A percentile compares a stretch with the other conserved stretches of the same genome.
These are phyloP conservation scores for Gossypium arboreum DNA, from an alignment of 345 rosid genomes.

Conservation along the genomic window DNA sequence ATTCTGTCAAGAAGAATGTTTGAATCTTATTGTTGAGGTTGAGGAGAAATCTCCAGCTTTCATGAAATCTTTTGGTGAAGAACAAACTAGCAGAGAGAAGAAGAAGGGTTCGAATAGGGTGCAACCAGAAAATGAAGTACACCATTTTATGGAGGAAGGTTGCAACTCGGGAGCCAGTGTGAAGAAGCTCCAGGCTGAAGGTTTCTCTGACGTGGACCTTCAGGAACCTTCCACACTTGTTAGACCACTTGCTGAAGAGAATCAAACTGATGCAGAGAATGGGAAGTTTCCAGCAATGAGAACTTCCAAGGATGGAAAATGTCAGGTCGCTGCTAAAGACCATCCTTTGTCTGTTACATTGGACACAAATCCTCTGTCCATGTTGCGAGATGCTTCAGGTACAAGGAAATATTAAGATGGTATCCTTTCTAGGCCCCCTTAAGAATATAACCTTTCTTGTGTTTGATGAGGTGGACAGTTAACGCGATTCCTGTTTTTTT, in stretches of 20 bases:
- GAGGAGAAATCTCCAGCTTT: constrained; percentile 21
- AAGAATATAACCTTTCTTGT: background rate
- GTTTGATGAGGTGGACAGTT: constrained; percentile 8
- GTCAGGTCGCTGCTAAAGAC: constrained; percentile 21
- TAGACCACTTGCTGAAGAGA: constrained; percentile 24
- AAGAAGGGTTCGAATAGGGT: background rate
- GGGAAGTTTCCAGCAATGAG: background rate
- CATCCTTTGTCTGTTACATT: constrained; percentile 29
- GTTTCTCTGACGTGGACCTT: constrained; percentile 1
- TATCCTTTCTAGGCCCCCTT: background rate
- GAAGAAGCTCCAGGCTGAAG: constrained; percentile 36
- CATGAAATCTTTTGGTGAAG: constrained; percentile 16
- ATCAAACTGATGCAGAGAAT: constrained; percentile 20
- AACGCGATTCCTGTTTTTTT: background rate
- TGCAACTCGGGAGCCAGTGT: constrained; percentile 25
- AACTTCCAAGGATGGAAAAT: background rate
- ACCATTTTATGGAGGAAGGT: constrained; percentile 15
- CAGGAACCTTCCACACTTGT: constrained; percentile 24
- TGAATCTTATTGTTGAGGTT: constrained; percentile 8
- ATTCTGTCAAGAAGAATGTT: constrained; percentile 18
- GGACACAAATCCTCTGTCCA: constrained; percentile 39
- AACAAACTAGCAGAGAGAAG: background rate
- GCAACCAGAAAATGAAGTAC: constrained; percentile 20
- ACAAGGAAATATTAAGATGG: constrained; percentile 11
- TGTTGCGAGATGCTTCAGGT: constrained; percentile 42